A percentile compares a stretch with the other conserved stretches of the same genome.
Conservation (phyloP, 2,329 filamentous ascomycete genomes). For the Byssothecium circinans region DNA sequence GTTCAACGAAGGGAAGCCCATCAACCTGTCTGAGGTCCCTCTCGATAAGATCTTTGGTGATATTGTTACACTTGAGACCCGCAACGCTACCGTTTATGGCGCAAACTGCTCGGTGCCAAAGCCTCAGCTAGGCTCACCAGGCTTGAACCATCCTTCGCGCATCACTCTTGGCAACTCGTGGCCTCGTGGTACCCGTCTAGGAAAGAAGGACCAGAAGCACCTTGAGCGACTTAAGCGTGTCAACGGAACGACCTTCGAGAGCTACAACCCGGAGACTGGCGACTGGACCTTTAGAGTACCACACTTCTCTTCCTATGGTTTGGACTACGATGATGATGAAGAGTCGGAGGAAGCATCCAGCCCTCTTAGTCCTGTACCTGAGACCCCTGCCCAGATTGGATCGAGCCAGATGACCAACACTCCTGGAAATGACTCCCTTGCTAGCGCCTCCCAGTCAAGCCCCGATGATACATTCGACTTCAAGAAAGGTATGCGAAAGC, state of each 20-base stretch:
- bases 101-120: slow-evolving; percentile 61
- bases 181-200: slow-evolving; percentile 68
- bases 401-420: slow-evolving; percentile 39
- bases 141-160: slow-evolving; percentile 85
- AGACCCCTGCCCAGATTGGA: slow-evolving; percentile 48
- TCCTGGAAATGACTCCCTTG: slow-evolving; percentile 40
- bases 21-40: slow-evolving; percentile 79
- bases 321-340: slow-evolving; percentile 74
- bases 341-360: slow-evolving; percentile 12
- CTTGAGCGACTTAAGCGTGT: slow-evolving; percentile 79
- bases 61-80: slow-evolving; percentile 74
- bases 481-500: slow-evolving; percentile 54
- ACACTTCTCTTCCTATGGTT: slow-evolving; percentile 93
- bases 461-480: slow-evolving; percentile 60
- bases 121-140: slow-evolving; percentile 74
- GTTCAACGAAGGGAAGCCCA: slow-evolving; percentile 61
- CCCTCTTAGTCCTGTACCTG: slow-evolving; percentile 44
- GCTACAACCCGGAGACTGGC: slow-evolving; percentile 77
- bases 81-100: slow-evolving; percentile 85
- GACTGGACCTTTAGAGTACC: slow-evolving; percentile 92
- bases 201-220: slow-evolving; percentile 76
- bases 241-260: slow-evolving; percentile 76
- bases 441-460: slow-evolving; percentile 47
- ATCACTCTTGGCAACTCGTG: slow-evolving; percentile 92
- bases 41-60: slow-evolving; percentile 77